Percentiles rank a stretch among this genome's conserved stretches.
phyloP scores from a whole-genome alignment of 2,329 filamentous ascomycete species.

The Gaeumannomyces sp. region DNA sequence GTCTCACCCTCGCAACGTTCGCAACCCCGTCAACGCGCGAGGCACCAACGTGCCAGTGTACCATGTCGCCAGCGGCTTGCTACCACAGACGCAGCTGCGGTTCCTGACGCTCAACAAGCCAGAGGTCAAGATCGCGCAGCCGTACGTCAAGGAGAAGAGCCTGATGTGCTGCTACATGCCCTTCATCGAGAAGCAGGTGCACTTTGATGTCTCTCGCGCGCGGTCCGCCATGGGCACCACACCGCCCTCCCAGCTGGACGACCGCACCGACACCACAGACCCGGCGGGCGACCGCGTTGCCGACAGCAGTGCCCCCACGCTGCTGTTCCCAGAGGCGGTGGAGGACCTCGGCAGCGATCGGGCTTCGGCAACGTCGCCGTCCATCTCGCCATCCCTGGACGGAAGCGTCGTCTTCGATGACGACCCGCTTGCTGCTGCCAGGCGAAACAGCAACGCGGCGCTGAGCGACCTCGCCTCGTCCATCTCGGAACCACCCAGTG shows the following conservation, averaged over 20 bases:
- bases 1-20: not conserved
- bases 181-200: conserved; percentile 1
- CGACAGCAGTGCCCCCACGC: not conserved
- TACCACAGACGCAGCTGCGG: not conserved
- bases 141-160: conserved; percentile 3
- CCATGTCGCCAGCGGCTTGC: conserved; percentile 1
- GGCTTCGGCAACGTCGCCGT: not conserved
- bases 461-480: not conserved
- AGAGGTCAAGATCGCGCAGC: not conserved
- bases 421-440: not conserved
- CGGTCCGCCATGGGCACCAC: not conserved
- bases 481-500: not conserved
- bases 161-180: not conserved
- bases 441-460: not conserved
- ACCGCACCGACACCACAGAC: not conserved
- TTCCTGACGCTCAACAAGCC: conserved; percentile 3
- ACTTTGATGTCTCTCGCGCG: not conserved
- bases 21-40: not conserved
- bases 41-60: conserved; percentile 1
- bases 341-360: not conserved
- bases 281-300: not conserved
- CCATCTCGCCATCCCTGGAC: not conserved
- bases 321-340: not conserved
- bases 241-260: not conserved
- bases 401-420: not conserved